Percentiles rank a stretch among this genome's conserved stretches.
Evolutionary conservation across 352 stramenopile genomes (phyloP).

Genomic region (Peronospora farinosa): DNA sequence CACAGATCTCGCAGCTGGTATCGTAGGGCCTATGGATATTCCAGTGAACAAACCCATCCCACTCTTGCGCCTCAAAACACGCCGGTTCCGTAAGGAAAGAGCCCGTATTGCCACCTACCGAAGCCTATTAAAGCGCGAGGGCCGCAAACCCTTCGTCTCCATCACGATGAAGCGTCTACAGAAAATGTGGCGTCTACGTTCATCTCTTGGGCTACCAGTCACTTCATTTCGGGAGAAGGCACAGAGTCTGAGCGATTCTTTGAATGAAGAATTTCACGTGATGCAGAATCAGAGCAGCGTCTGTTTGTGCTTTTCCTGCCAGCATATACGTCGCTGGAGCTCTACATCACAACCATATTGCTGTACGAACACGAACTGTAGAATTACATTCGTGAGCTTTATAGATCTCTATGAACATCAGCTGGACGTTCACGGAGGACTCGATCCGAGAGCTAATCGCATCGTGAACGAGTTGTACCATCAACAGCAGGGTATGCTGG

Average conservation of each 20-base stretch:
- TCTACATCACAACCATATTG: slow-evolving; percentile 13
- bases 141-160: neutral
- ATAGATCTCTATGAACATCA: slow-evolving; percentile 56
- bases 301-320: slow-evolving; percentile 14
- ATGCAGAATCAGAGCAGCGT: slow-evolving; percentile 10
- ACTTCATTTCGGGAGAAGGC: slow-evolving; percentile 1
- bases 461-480: slow-evolving; percentile 35
- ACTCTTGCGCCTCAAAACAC: slow-evolving; percentile 5
- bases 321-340: slow-evolving; percentile 11
- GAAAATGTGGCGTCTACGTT: slow-evolving; percentile 13
- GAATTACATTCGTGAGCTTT: slow-evolving; percentile 31
- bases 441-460: slow-evolving; percentile 33
- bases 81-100: slow-evolving; percentile 1
- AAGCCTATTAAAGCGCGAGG: slow-evolving; percentile 2
- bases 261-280: slow-evolving; percentile 25
- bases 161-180: neutral
- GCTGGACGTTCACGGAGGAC: slow-evolving; percentile 35
- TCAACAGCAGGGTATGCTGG: slow-evolving; percentile 24
- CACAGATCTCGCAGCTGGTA: slow-evolving; percentile 3
- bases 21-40: slow-evolving; percentile 11
- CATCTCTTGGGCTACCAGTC: slow-evolving; percentile 13
- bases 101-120: neutral
- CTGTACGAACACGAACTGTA: slow-evolving; percentile 20
- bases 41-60: slow-evolving; percentile 9
- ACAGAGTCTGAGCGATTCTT: slow-evolving; percentile 9